Evolutionary conservation across 2,329 filamentous ascomycete species (phyloP), one percentile per base, ranked within the genome.

Genomic region (Fusarium multiceps): DNA sequence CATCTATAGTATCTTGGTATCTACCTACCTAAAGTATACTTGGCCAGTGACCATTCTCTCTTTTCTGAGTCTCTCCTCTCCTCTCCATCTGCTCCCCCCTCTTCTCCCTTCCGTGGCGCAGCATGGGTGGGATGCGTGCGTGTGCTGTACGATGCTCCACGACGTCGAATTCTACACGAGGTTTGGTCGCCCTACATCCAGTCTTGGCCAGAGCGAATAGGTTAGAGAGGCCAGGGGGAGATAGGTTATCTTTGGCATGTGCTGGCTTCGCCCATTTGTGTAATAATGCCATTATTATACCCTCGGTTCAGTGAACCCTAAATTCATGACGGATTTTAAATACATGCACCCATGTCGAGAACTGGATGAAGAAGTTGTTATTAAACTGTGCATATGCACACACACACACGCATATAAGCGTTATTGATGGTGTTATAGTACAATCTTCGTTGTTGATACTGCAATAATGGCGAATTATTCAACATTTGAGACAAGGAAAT

Each of bases 131-230:
- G 63, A 64, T 46, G 47, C 10, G 47, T 66, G 66, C 56, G 42
- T 63, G 66, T 63, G 68, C 46, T 66, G 68, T 72, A 42, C 58
- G 23, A 72, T 66, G 68, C 68, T 72, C 60, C 63, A 68, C 62
- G 61, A 25, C 45, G 55, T 56, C 55, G 30, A 59, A 70, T 61
- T 62, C 66, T 63, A 74, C 66, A 72, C 59, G 69, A 72, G 71
- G 64, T 67, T 60, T 63, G 63, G 60, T 42, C 50, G 41, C 63
- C 47, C 23, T 59, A 56, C 49, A 59, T 54, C 18, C 18, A 37
- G 34, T 37, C 43, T 61, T 60, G 54, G 66, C 57, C 16, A 20
- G 27, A 41, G 63, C 50, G 53, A 13, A 51, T 27, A 27, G 20
- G 32, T 41, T 25, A 68, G 28, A 55, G 63, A 55, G 63, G 32